Conservation (phyloP, 2,329 filamentous ascomycete species). For the Leptographium lundbergii region DNA sequence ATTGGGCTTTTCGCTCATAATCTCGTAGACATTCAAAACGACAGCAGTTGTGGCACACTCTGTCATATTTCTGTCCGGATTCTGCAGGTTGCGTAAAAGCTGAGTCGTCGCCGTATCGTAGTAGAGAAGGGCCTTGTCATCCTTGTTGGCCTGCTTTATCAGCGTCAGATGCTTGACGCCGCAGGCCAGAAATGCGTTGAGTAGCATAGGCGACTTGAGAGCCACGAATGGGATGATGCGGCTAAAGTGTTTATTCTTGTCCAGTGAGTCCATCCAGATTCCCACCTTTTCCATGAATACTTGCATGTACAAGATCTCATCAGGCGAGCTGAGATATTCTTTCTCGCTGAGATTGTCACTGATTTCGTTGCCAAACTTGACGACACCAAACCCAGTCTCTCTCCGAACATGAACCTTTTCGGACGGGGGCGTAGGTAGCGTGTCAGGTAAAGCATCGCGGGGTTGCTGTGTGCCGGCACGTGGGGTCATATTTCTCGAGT, state of each 20-base stretch:
- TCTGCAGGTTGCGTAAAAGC: constrained; percentile 63
- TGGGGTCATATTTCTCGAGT: neutral
- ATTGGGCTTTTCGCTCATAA: constrained; percentile 70
- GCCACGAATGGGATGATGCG: constrained; percentile 73
- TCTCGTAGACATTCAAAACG: constrained; percentile 82
- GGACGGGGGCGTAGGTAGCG: constrained; percentile 27
- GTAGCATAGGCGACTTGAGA: constrained; percentile 71
- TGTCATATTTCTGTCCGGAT: constrained; percentile 70
- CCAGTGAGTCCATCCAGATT: constrained; percentile 88
- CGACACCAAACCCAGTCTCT: neutral
- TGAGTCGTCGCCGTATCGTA: constrained; percentile 77
- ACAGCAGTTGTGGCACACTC: constrained; percentile 82
- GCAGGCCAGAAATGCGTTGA: constrained; percentile 81
- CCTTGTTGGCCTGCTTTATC: constrained; percentile 52
- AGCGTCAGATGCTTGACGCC: constrained; percentile 71
- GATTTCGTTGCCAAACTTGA: neutral
- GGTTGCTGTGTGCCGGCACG: neutral
- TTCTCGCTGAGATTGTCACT: constrained; percentile 20
- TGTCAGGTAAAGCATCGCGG: constrained; percentile 12
- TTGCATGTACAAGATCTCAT: constrained; percentile 83
- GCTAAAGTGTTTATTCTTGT: constrained; percentile 76
- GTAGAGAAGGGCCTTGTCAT: constrained; percentile 69
- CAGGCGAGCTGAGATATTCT: constrained; percentile 57
- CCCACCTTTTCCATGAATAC: constrained; percentile 85
- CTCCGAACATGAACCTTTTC: constrained; percentile 18